Percentiles rank a stretch among this genome's conserved stretches.
Conservation (phyloP, 2,329 filamentous ascomycete genomes). For the Stachybotrys chartarum region DNA sequence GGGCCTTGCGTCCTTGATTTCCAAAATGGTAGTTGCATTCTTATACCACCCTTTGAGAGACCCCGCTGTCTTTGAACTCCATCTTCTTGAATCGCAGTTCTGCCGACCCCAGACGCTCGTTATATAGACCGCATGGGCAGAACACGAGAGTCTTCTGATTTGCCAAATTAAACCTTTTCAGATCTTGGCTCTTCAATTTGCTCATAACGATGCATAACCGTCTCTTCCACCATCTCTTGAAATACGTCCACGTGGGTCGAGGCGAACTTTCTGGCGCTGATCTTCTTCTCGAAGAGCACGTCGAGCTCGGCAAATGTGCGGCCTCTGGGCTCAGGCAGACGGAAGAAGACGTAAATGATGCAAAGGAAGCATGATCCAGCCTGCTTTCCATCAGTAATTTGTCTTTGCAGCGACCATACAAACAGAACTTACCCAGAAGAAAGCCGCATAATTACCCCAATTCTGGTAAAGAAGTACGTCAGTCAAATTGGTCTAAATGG, state of each 20-base stretch:
- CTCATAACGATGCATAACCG: constrained; percentile 42
- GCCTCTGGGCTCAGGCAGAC: constrained; percentile 64
- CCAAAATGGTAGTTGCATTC: too few species aligned
- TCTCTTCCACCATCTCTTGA: constrained; percentile 39
- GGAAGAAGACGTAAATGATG: constrained; percentile 61
- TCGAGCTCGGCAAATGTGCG: constrained; percentile 84
- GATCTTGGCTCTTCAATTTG: constrained; percentile 16
- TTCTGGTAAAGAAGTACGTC: constrained; percentile 25
- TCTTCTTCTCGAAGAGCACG: constrained; percentile 67
- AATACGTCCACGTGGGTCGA: constrained; percentile 50
- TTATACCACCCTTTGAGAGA: too few species aligned
- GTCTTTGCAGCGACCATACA: not conserved
- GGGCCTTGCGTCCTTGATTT: too few species aligned
- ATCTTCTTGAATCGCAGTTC: too few species aligned
- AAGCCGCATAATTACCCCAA: constrained; percentile 81
- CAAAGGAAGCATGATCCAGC: constrained; percentile 73
- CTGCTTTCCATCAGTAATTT: constrained; percentile 21
- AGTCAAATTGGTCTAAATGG: not conserved
- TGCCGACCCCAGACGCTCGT: too few species aligned
- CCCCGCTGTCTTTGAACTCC: too few species aligned
- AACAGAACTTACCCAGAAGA: constrained; percentile 61
- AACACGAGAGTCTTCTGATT: too few species aligned
- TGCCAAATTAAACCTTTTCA: constrained; percentile 1
- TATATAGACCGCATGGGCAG: too few species aligned
- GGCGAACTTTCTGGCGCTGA: constrained; percentile 68